Base-by-base conservation (phyloP, 495 filamentous ascomycete species). In the Immersiella caudata region DNA sequence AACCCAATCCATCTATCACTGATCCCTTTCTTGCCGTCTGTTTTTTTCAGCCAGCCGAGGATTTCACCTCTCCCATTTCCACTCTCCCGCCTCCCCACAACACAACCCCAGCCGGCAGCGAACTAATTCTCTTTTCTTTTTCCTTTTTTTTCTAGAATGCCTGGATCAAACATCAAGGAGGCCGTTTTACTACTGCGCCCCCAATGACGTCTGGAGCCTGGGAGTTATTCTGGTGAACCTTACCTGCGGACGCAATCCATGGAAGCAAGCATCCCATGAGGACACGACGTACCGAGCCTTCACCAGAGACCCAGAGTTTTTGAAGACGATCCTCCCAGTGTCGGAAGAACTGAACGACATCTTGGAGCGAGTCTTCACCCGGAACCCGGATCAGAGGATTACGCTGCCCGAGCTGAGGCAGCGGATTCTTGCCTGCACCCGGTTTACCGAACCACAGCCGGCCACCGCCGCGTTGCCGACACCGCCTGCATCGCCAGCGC, bases 181-280 rank as follows among this genome's bases (percentile, higher is more conserved):
- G 67, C 88, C 89, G 73, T 96, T 86, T 78, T 99, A 99, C 77
- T 91, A 87, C 60, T 96, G 94, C 58, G 93, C 90, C 60, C 92
- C 94, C 22, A 99, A 98, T 83, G 95, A 99, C 79, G 88, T 99
- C 71, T 99, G 95, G 95, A 94, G 92, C 76, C 86, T 99, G 54
- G 95, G 95, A 62, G 94, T 99, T 14, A 96, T 99, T 78, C 84
- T 99, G 67, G 93, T 99, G 67, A 99, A 99, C 78, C 86, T 99
- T 65, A 96, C 93, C 67, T 98, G 95, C 83, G 94, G 95, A 75
- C 91, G 96, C 71, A 99, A 99, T 79, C 95, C 95, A 68, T 99
- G 95, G 95, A 98, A 97, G 80, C 89, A 93, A 67, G 96, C 95
- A 62, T 96, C 91, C 12, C 79, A 88, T 69, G 92, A 97, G 74